These are phyloP conservation scores for Hsuehochloa calcarea DNA, from an alignment of 176 grass and related monocot genomes.

Conservation along the genomic window DNA sequence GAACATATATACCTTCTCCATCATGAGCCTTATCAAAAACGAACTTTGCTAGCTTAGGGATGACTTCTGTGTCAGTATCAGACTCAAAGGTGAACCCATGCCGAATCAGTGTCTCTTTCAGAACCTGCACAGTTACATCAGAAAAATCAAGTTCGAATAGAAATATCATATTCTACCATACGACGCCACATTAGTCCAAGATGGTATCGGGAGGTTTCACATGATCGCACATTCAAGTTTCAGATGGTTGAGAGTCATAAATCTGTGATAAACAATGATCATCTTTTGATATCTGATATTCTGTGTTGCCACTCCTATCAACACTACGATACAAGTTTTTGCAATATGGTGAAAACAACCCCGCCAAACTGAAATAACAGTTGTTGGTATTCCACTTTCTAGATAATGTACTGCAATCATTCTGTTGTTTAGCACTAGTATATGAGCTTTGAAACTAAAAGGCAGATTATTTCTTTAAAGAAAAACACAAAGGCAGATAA, in stretches of 20 bases:
- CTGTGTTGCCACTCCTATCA: background rate
- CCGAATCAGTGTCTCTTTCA: conserved; percentile 79
- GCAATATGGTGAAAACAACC: background rate
- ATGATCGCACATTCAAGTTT: background rate
- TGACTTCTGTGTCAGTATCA: conserved; percentile 96
- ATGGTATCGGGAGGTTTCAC: background rate
- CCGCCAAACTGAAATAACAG: background rate
- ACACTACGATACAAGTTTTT: background rate
- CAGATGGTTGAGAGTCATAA: background rate
- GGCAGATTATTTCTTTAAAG: background rate
- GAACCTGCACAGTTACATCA: conserved; percentile 50
- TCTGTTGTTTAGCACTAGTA: background rate
- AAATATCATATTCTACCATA: background rate
- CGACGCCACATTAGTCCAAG: background rate
- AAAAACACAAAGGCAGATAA: background rate
- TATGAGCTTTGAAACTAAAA: background rate
- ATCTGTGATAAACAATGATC: background rate
- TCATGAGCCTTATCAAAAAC: conserved; percentile 84
- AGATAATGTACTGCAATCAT: background rate
- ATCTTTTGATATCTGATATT: background rate
- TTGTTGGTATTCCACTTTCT: background rate
- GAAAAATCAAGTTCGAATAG: background rate
- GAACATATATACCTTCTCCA: conserved; percentile 51
- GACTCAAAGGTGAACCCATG: conserved; percentile 91
- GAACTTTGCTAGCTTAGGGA: conserved; percentile 91